Percentiles rank a stretch among this genome's conserved stretches.
These are phyloP conservation scores for Albifimbria verrucaria DNA, from an alignment of 2,329 filamentous ascomycete species.

Conservation along the genomic window DNA sequence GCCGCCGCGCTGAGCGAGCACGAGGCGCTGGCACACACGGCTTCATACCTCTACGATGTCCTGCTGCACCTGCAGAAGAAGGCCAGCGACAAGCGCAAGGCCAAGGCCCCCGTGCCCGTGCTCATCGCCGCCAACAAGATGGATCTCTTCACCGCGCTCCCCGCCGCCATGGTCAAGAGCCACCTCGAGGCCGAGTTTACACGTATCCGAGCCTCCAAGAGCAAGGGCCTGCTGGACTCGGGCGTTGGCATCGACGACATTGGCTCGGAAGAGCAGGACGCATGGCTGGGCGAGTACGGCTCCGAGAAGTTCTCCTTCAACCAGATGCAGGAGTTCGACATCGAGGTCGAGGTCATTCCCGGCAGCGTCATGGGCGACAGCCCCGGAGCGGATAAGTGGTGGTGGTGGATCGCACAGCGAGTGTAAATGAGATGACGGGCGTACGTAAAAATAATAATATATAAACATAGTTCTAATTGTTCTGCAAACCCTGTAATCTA, in stretches of 20 bases:
- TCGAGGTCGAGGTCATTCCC: constrained; percentile 72
- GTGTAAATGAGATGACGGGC: constrained; percentile 44
- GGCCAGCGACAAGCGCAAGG: constrained; percentile 40
- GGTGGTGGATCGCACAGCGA: constrained; percentile 80
- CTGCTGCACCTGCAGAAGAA: constrained; percentile 80
- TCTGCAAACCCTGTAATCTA: not conserved
- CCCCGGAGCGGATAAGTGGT: constrained; percentile 79
- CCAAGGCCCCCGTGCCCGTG: constrained; percentile 57
- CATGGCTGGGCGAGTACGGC: constrained; percentile 79
- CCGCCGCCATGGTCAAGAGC: constrained; percentile 69
- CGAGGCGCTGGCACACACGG: constrained; percentile 66
- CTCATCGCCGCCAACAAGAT: constrained; percentile 92
- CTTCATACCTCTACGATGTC: constrained; percentile 83
- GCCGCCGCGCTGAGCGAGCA: constrained; percentile 63
- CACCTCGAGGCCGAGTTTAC: constrained; percentile 79
- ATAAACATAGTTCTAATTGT: constrained; percentile 4
- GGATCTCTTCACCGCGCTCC: constrained; percentile 90
- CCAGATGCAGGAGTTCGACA: constrained; percentile 79
- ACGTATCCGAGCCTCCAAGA: constrained; percentile 70
- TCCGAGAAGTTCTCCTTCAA: constrained; percentile 74
- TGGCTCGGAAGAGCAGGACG: constrained; percentile 69
- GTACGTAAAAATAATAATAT: constrained; percentile 6
- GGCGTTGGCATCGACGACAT: constrained; percentile 65
- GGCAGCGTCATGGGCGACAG: constrained; percentile 67
- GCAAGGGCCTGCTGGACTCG: constrained; percentile 79